A percentile compares a stretch with the other conserved stretches of the same genome.
Conservation (phyloP, 371 early-diverging fungal species). For the Coemansia linderi region DNA sequence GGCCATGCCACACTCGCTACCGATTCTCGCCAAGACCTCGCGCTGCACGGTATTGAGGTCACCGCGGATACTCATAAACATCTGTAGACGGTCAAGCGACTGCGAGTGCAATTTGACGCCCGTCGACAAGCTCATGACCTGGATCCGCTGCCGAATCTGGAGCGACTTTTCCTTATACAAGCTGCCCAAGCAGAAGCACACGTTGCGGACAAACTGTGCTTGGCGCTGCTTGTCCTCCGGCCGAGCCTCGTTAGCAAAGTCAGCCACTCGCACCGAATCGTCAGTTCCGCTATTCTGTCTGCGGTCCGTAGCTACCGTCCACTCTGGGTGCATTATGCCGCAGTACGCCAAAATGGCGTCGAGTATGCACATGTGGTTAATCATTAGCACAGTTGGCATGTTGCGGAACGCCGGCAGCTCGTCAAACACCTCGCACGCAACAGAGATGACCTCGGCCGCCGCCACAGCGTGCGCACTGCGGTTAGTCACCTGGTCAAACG, state of each 20-base stretch:
- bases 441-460: conserved; percentile 88
- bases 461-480: conserved; percentile 68
- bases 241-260: conserved; percentile 10
- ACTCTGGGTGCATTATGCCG: conserved; percentile 42
- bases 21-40: conserved; percentile 42
- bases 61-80: conserved; percentile 40
- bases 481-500: conserved; percentile 88
- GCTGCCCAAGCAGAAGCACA: conserved; percentile 28
- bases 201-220: conserved; percentile 52
- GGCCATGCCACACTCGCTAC: conserved; percentile 47
- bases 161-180: conserved; percentile 34
- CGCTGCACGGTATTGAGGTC: conserved; percentile 38
- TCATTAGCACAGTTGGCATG: conserved; percentile 27
- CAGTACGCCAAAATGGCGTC: conserved; percentile 54
- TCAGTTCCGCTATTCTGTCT: not conserved
- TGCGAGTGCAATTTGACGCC: conserved; percentile 29
- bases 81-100: conserved; percentile 39
- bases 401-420: conserved; percentile 69
- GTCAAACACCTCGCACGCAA: conserved; percentile 82
- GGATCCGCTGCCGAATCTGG: conserved; percentile 40
- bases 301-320: conserved; percentile 20
- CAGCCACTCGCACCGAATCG: not conserved
- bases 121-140: conserved; percentile 34
- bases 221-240: conserved; percentile 25
- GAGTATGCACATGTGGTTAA: conserved; percentile 49